A percentile compares a stretch with the other conserved stretches of the same genome.
phyloP scores from a whole-genome alignment of 495 filamentous ascomycete genomes.

The Hyaloscypha bicolor region DNA sequence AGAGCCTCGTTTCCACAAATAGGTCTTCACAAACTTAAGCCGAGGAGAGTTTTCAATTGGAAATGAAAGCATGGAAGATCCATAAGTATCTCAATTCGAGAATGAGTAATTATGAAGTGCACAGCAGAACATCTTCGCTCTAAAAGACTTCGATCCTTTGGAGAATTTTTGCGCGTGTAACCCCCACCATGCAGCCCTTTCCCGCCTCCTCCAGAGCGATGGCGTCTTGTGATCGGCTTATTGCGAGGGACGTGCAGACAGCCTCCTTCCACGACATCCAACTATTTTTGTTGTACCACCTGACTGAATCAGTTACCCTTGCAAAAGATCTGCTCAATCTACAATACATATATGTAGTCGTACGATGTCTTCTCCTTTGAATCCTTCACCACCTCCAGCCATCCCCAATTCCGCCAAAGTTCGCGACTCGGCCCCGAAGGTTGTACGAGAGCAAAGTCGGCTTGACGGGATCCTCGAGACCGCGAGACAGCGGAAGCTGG shows the following conservation, averaged over 20 bases:
- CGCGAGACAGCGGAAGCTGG: constrained; percentile 19
- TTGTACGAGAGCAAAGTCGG: constrained; percentile 10
- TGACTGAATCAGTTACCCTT: background rate
- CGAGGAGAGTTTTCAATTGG: background rate
- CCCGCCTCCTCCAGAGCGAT: constrained; percentile 12
- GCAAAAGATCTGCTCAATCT: background rate
- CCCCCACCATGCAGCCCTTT: background rate
- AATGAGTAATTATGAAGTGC: background rate
- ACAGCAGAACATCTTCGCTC: background rate
- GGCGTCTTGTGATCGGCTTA: constrained; percentile 29
- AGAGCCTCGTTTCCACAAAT: too few species aligned
- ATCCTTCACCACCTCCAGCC: background rate
- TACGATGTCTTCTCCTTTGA: background rate
- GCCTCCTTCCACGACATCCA: background rate
- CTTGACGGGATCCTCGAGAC: constrained; percentile 26
- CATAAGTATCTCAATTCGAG: too few species aligned
- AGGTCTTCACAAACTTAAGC: background rate
- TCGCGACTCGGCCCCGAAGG: constrained; percentile 4
- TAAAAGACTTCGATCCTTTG: background rate
- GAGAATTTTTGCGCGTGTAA: background rate
- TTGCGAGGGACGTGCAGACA: constrained; percentile 15
- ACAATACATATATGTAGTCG: background rate
- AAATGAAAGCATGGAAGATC: too few species aligned
- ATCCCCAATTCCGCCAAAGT: constrained; percentile 9
- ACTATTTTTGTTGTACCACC: background rate